Evolutionary conservation across 2,329 filamentous ascomycete genomes (phyloP).

Genomic region (Penicillium sp.): DNA sequence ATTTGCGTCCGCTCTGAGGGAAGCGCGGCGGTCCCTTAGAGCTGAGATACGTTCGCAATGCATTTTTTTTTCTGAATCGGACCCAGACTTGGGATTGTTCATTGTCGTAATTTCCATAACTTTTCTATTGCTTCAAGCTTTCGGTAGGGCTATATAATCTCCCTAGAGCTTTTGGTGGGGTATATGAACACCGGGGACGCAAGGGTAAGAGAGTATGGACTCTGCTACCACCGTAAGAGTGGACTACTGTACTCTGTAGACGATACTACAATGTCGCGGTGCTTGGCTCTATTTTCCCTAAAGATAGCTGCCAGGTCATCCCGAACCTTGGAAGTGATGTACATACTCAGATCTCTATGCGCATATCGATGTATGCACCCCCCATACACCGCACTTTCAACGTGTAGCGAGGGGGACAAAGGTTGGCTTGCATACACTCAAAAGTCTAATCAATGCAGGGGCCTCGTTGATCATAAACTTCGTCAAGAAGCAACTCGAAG

Average conservation of each 20-base stretch:
- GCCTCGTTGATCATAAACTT: too few relatives aligned
- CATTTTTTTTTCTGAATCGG: slow-evolving; percentile 1
- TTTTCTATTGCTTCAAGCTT: not conserved
- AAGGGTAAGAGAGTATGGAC: not conserved
- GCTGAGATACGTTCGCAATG: slow-evolving; percentile 20
- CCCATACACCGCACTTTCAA: not conserved
- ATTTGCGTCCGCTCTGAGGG: slow-evolving; percentile 14
- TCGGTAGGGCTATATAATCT: not conserved
- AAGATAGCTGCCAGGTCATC: not conserved
- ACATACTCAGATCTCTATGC: not conserved
- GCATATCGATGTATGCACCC: not conserved
- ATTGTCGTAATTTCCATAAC: not conserved
- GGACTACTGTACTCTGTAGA: not conserved
- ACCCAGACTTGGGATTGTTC: not conserved
- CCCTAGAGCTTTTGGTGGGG: not conserved
- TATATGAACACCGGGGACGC: not conserved
- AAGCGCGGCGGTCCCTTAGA: slow-evolving; percentile 21
- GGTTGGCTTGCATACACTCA: not conserved
- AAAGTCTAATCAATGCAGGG: too few relatives aligned
- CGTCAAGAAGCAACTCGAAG: too few relatives aligned
- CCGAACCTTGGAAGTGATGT: not conserved
- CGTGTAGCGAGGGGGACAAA: not conserved
- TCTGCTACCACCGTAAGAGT: not conserved
- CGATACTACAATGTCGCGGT: not conserved
- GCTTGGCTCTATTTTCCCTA: not conserved